These are phyloP conservation scores for Carnegiea gigantea DNA, from an alignment of 179 eudicot species.

Conservation along the genomic window DNA sequence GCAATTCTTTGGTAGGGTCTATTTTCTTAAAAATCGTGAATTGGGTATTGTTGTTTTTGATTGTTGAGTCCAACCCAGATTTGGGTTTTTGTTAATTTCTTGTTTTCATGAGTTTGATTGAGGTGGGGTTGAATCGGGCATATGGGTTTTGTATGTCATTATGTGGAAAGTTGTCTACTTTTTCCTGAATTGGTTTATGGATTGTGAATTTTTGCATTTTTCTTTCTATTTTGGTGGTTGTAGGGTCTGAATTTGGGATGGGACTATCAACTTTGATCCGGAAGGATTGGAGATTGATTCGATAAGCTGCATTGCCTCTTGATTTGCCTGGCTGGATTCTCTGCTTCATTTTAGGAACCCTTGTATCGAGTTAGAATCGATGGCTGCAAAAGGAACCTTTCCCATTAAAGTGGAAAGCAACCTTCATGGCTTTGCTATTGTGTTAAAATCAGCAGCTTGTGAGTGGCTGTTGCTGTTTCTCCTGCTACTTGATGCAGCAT, in stretches of 20 bases:
- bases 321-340: constrained; percentile 21
- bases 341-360: constrained; percentile 22
- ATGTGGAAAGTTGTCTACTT: not conserved
- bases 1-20: constrained; percentile 2
- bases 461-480: constrained; percentile 81
- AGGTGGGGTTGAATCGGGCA: constrained; percentile 15
- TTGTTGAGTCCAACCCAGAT: not conserved
- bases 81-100: constrained; percentile 6
- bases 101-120: constrained; percentile 21
- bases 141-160: constrained; percentile 10
- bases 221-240: constrained; percentile 8
- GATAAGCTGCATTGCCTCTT: constrained; percentile 21
- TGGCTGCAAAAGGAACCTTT: constrained; percentile 39
- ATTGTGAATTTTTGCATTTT: constrained; percentile 25
- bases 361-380: constrained; percentile 20
- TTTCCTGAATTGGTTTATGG: constrained; percentile 3
- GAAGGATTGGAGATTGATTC: constrained; percentile 20
- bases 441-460: constrained; percentile 59
- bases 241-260: constrained; percentile 41
- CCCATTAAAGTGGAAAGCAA: constrained; percentile 35
- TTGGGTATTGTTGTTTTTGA: constrained; percentile 21
- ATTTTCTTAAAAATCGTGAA: constrained; percentile 12
- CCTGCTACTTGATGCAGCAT: constrained; percentile 70
- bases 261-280: constrained; percentile 26
- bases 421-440: constrained; percentile 32